Evolutionary conservation across 768 basidiomycete species (phyloP).

Genomic region (Podaxis sp.): DNA sequence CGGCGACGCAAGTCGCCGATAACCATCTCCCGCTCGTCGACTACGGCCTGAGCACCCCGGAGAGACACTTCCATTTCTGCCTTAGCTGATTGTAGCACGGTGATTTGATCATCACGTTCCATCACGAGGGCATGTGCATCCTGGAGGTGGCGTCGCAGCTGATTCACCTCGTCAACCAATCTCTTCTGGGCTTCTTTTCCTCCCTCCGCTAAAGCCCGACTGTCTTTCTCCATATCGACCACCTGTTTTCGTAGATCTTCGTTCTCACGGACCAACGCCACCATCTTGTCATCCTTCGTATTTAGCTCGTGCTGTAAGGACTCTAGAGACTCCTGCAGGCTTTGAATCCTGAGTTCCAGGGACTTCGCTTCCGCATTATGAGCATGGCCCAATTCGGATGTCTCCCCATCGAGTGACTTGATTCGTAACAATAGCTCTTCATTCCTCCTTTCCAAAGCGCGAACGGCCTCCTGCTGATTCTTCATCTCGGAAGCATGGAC

Average conservation of each 20-base stretch:
- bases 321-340: neutral
- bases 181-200: neutral
- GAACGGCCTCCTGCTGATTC: neutral
- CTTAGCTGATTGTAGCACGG: neutral
- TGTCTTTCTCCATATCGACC: neutral
- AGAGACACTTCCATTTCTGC: neutral
- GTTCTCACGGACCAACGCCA: neutral
- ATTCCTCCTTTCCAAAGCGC: neutral
- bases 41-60: neutral
- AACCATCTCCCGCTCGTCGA: constrained; percentile 6
- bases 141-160: neutral
- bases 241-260: neutral
- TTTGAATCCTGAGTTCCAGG: neutral
- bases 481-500: neutral
- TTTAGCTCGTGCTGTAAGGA: neutral
- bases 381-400: neutral
- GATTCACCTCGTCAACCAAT: neutral
- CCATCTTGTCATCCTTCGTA: neutral
- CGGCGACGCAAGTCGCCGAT: neutral
- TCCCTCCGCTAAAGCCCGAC: neutral
- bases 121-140: neutral
- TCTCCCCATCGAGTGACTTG: neutral
- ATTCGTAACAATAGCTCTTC: neutral
- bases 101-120: neutral
- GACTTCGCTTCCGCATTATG: neutral